A percentile compares a stretch with the other conserved stretches of the same genome.
phyloP scores from a whole-genome alignment of 805 yeast genomes.

The Candida succiphila region DNA sequence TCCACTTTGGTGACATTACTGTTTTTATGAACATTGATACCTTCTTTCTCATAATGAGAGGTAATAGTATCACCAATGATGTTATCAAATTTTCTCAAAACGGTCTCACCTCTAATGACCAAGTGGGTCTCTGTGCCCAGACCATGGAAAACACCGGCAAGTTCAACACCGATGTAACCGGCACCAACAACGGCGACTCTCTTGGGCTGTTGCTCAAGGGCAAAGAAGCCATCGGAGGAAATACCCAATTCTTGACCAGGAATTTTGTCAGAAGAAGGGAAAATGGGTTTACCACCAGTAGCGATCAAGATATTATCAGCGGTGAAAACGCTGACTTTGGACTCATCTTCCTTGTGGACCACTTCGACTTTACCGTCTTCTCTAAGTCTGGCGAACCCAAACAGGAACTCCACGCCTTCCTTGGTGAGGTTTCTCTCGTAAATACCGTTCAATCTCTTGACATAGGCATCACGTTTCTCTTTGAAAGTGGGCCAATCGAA shows the following conservation, averaged over 20 bases:
- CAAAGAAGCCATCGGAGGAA: conserved; percentile 87
- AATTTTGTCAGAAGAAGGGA: conserved; percentile 57
- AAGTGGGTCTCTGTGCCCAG: conserved; percentile 81
- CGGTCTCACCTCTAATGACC: conserved; percentile 85
- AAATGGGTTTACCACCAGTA: conserved; percentile 81
- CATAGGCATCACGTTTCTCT: conserved; percentile 85
- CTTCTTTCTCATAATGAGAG: conserved; percentile 69
- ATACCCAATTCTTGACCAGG: conserved; percentile 80
- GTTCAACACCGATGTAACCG: conserved; percentile 94
- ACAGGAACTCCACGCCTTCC: conserved; percentile 82
- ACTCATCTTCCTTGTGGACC: conserved; percentile 48
- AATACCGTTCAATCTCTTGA: conserved; percentile 81
- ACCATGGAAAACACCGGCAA: conserved; percentile 89
- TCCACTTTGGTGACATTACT: conserved; percentile 41
- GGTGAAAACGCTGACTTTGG: conserved; percentile 40
- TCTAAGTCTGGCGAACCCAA: conserved; percentile 77
- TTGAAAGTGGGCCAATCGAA: conserved; percentile 83
- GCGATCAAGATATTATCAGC: conserved; percentile 85
- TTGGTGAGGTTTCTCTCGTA: conserved; percentile 79
- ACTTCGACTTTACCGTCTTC: conserved; percentile 74
- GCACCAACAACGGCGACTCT: conserved; percentile 94
- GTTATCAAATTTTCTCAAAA: conserved; percentile 80
- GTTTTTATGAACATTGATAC: conserved; percentile 70
- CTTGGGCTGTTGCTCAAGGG: conserved; percentile 74
- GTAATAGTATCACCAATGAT: conserved; percentile 73